phyloP scores from a whole-genome alignment of 352 stramenopile genomes.

The Globisporangium spinosum region DNA sequence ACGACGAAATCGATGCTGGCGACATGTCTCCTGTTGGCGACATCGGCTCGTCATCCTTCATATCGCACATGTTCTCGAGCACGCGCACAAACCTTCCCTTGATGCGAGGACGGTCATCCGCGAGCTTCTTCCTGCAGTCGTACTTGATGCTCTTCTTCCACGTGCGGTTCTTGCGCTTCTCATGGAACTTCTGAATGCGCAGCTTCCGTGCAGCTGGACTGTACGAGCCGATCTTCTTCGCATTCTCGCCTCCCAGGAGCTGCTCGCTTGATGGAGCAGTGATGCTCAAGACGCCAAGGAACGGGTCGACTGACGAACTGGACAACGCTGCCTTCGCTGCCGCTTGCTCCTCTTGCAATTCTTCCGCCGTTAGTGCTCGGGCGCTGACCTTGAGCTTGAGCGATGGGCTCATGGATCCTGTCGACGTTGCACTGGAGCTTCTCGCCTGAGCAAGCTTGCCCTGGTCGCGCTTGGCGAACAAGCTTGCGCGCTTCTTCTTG shows the following conservation, averaged over 20 bases:
- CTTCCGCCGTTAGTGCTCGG: slow-evolving; percentile 27
- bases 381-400: slow-evolving; percentile 32
- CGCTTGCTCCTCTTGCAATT: slow-evolving; percentile 33
- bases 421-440: slow-evolving; percentile 13
- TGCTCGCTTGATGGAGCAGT: slow-evolving; percentile 23
- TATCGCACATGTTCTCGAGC: slow-evolving; percentile 48
- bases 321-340: slow-evolving; percentile 22
- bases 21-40: slow-evolving; percentile 23
- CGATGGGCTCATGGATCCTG: slow-evolving; percentile 27
- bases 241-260: slow-evolving; percentile 14
- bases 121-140: slow-evolving; percentile 97
- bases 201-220: slow-evolving; percentile 90
- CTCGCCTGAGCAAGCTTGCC: slow-evolving; percentile 9
- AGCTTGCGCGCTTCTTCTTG: slow-evolving; percentile 38
- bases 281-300: slow-evolving; percentile 46
- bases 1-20: slow-evolving; percentile 20
- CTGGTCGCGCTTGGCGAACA: slow-evolving; percentile 33
- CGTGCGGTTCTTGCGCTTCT: slow-evolving; percentile 95
- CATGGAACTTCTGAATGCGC: slow-evolving; percentile 95
- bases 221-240: slow-evolving; percentile 93
- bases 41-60: slow-evolving; percentile 37
- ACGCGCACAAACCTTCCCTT: slow-evolving; percentile 92
- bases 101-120: slow-evolving; percentile 92
- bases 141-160: slow-evolving; percentile 99
- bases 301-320: slow-evolving; percentile 30